phyloP scores from a whole-genome alignment of 2,329 filamentous ascomycete genomes.

The Emergomyces pasteurianus region DNA sequence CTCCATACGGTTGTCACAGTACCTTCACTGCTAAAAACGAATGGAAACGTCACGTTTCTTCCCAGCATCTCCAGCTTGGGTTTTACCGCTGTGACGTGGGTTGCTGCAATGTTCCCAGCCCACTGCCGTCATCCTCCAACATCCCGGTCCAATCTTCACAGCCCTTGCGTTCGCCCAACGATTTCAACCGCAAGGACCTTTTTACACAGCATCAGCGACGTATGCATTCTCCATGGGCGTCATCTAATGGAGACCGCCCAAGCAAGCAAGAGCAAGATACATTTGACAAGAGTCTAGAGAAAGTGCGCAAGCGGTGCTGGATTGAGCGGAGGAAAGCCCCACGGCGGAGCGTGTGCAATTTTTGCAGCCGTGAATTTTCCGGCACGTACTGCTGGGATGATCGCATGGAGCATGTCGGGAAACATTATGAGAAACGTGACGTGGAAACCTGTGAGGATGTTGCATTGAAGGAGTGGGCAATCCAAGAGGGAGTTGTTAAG shows the following conservation, averaged over 20 bases:
- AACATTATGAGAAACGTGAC: conserved; percentile 57
- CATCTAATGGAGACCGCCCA: conserved; percentile 16
- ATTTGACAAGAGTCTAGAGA: conserved; percentile 43
- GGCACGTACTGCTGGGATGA: conserved; percentile 61
- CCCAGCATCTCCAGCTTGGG: conserved; percentile 63
- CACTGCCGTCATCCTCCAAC: conserved; percentile 2
- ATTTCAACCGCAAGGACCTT: conserved; percentile 86
- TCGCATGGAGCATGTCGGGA: conserved; percentile 76
- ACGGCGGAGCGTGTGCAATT: conserved; percentile 44
- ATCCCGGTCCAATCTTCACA: background rate
- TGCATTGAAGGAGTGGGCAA: conserved; percentile 29
- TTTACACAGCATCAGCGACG: conserved; percentile 80
- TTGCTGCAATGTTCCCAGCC: conserved; percentile 34
- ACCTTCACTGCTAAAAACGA: conserved; percentile 79
- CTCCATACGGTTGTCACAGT: conserved; percentile 60
- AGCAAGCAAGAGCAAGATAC: conserved; percentile 21
- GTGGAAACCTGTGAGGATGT: conserved; percentile 28
- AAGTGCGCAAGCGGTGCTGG: conserved; percentile 48
- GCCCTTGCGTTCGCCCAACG: conserved; percentile 37
- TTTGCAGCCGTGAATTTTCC: conserved; percentile 50
- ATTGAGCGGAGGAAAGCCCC: conserved; percentile 52
- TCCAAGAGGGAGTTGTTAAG: conserved; percentile 22
- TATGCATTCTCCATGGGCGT: conserved; percentile 58
- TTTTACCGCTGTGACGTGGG: conserved; percentile 68
- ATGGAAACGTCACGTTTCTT: conserved; percentile 81